phyloP scores from a whole-genome alignment of 192 early-diverging fungal genomes.

The Coemansia sp. region DNA sequence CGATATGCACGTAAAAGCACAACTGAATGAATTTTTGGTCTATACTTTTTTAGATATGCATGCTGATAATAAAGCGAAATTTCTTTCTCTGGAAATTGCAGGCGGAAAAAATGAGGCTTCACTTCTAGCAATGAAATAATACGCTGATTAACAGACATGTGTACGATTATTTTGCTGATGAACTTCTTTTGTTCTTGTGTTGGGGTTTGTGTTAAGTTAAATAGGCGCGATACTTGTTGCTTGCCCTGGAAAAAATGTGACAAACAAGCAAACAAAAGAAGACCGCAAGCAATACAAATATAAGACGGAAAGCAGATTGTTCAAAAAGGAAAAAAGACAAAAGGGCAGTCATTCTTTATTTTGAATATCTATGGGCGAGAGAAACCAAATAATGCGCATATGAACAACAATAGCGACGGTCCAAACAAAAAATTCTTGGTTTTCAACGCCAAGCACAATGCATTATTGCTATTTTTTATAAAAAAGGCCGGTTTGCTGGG shows the following conservation, averaged over 20 bases:
- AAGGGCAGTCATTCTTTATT: neutral
- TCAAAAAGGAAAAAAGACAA: neutral
- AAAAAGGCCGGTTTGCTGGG: neutral
- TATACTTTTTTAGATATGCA: neutral
- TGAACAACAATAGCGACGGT: neutral
- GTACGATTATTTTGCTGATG: neutral
- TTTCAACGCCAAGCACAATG: neutral
- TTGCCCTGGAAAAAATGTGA: neutral
- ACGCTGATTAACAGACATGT: neutral
- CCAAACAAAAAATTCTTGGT: neutral
- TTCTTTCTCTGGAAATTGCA: neutral
- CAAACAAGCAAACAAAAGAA: neutral
- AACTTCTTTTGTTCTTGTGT: neutral
- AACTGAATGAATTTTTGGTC: neutral
- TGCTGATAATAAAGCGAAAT: neutral
- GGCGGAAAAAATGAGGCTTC: neutral
- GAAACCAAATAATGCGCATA: neutral
- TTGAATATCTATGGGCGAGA: neutral
- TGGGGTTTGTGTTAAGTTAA: neutral
- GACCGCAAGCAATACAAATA: neutral
- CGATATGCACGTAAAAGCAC: conserved; percentile 12
- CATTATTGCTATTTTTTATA: too few species aligned
- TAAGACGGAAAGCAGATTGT: neutral
- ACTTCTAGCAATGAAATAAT: neutral
- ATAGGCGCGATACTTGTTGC: conserved; percentile 2